These are phyloP conservation scores for Colletotrichum paranaense DNA, from an alignment of 2,329 filamentous ascomycete species.

Conservation along the genomic window DNA sequence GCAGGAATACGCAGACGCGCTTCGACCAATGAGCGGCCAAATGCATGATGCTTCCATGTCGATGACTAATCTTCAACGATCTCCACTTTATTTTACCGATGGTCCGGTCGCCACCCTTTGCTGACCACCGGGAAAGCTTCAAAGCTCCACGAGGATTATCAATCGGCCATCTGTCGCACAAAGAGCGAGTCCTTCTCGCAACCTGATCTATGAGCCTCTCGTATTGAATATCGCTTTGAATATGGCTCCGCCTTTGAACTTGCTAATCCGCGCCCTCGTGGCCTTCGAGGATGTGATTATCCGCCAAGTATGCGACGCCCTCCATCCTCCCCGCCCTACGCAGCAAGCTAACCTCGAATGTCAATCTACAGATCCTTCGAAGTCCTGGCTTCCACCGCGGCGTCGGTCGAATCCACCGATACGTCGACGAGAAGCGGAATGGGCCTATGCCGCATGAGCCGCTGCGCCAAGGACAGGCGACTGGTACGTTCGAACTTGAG, in stretches of 20 bases:
- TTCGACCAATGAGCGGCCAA: background rate
- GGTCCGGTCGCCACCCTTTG: conserved; percentile 6
- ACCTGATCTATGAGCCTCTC: background rate
- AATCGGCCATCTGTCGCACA: background rate
- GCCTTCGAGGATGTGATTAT: conserved; percentile 34
- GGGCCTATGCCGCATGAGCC: conserved; percentile 64
- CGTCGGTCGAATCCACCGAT: conserved; percentile 63
- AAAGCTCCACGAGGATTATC: background rate
- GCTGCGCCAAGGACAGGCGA: conserved; percentile 63
- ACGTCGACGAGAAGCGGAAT: conserved; percentile 59
- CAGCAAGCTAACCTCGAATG: background rate
- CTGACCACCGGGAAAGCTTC: background rate
- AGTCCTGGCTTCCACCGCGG: conserved; percentile 63
- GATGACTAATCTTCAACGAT: conserved; percentile 7
- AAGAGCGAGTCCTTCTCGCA: background rate
- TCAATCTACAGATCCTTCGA: conserved; percentile 55
- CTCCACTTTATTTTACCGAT: background rate
- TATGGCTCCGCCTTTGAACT: conserved; percentile 27
- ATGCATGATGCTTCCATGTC: conserved; percentile 23
- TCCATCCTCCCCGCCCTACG: background rate
- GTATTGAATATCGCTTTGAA: background rate
- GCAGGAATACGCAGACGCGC: background rate
- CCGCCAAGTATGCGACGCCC: conserved; percentile 15
- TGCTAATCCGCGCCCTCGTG: conserved; percentile 27
- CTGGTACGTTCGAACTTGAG: conserved; percentile 47